phyloP scores from a whole-genome alignment of 2,329 filamentous ascomycete genomes.

The Coniella vitis region DNA sequence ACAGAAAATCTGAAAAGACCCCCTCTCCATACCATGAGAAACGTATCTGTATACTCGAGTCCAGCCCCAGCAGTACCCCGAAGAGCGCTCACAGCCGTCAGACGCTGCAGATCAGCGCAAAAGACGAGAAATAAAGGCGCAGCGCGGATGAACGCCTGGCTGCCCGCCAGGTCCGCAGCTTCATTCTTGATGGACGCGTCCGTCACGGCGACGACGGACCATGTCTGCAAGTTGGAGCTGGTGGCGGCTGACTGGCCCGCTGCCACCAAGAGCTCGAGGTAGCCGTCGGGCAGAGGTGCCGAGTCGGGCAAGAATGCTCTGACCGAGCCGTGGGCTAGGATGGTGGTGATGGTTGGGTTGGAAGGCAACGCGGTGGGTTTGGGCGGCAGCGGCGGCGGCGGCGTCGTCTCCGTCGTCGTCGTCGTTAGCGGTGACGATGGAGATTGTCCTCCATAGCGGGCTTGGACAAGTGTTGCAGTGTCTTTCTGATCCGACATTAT shows the following conservation, averaged over 20 bases:
- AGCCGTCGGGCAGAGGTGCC: conserved; percentile 17
- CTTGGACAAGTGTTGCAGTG: background rate
- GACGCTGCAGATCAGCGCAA: conserved; percentile 26
- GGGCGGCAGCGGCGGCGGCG: too few relatives aligned
- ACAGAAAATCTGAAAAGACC: too few relatives aligned
- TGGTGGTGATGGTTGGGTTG: conserved; percentile 12
- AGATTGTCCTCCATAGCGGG: background rate
- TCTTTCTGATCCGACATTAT: conserved; percentile 12
- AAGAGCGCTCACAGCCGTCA: conserved; percentile 20
- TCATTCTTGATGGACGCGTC: conserved; percentile 22
- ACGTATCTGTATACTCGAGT: conserved; percentile 26
- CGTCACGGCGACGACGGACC: conserved; percentile 25
- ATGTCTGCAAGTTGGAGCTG: conserved; percentile 29
- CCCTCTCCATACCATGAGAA: conserved; percentile 19
- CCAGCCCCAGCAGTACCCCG: conserved; percentile 19
- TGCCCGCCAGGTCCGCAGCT: conserved; percentile 22
- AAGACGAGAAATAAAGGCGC: conserved; percentile 28
- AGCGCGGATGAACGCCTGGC: conserved; percentile 26
- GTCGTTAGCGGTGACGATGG: background rate
- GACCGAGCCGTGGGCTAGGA: conserved; percentile 26
- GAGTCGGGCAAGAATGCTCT: conserved; percentile 23
- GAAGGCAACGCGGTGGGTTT: background rate
- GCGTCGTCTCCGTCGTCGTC: too few relatives aligned
- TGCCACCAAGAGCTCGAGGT: conserved; percentile 24
- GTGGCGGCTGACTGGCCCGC: conserved; percentile 29